phyloP scores from a whole-genome alignment of 164 flowering plant species.

The Cinnamomum micranthum region DNA sequence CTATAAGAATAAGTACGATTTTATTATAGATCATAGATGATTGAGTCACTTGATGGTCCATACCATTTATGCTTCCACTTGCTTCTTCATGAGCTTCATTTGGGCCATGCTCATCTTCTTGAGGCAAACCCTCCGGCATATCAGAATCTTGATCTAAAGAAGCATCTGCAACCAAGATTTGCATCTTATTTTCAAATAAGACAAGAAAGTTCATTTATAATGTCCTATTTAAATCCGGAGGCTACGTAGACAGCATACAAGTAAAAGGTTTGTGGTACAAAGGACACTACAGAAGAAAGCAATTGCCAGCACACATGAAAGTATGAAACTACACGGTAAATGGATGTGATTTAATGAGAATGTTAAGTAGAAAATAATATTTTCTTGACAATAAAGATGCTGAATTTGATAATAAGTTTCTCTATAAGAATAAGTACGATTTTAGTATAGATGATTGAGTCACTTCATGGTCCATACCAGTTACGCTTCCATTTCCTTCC shows the following conservation, averaged over 20 bases:
- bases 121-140: constrained; percentile 10
- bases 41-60: neutral
- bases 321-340: neutral
- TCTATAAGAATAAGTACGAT: too few species aligned
- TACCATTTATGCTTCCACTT: constrained; percentile 21
- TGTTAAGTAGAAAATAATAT: too few species aligned
- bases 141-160: constrained; percentile 19
- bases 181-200: neutral
- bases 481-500: constrained; percentile 12
- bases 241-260: neutral
- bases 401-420: too few species aligned
- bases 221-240: neutral
- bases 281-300: neutral
- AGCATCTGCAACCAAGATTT: constrained; percentile 17
- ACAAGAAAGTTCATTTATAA: neutral
- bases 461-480: constrained; percentile 14
- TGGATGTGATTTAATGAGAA: neutral
- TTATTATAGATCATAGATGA: neutral
- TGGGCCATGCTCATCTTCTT: constrained; percentile 17
- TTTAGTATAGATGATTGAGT: neutral
- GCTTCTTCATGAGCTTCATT: constrained; percentile 12
- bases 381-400: too few species aligned
- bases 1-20: too few species aligned
- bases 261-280: neutral
- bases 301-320: neutral